Conservation (phyloP, 1,139 yeast genomes). For the Diutina neorugosa region DNA sequence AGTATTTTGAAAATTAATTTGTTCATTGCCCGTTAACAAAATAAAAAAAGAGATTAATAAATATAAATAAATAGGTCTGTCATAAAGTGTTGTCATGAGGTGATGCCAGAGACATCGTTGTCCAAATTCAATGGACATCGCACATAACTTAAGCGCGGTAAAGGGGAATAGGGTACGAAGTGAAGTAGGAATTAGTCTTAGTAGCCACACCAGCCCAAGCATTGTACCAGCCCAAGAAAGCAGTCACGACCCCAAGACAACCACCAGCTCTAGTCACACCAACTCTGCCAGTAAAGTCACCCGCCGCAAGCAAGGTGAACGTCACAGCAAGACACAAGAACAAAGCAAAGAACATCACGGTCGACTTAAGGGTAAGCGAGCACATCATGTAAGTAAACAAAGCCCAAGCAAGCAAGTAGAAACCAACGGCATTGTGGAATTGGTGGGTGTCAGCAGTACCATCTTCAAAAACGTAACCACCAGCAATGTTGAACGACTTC, state of each 20-base stretch:
- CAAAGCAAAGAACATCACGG: conserved; percentile 45
- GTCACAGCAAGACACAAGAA: conserved; percentile 44
- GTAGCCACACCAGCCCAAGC: conserved; percentile 31
- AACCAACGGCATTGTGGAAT: conserved; percentile 42
- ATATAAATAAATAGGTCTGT: conserved; percentile 4
- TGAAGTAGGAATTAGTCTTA: conserved; percentile 24
- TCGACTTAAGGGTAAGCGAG: conserved; percentile 50
- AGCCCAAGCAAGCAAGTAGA: conserved; percentile 53
- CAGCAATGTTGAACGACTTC: conserved; percentile 41
- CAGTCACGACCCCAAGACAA: conserved; percentile 48
- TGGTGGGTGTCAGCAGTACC: conserved; percentile 23
- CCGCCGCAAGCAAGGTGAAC: conserved; percentile 45
- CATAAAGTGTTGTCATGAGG: neutral
- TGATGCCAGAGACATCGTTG: neutral
- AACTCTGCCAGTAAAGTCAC: conserved; percentile 36
- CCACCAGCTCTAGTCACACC: conserved; percentile 55
- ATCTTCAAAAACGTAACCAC: conserved; percentile 23
- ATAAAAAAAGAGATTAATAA: neutral
- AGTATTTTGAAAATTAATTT: neutral
- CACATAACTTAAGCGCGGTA: neutral
- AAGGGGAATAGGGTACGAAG: conserved; percentile 22
- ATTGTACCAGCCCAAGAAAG: conserved; percentile 51
- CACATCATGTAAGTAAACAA: conserved; percentile 48
- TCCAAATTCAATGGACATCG: neutral
- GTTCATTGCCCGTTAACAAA: neutral